These are phyloP conservation scores for Lojkania enalia DNA, from an alignment of 2,329 filamentous ascomycete species.

Conservation along the genomic window DNA sequence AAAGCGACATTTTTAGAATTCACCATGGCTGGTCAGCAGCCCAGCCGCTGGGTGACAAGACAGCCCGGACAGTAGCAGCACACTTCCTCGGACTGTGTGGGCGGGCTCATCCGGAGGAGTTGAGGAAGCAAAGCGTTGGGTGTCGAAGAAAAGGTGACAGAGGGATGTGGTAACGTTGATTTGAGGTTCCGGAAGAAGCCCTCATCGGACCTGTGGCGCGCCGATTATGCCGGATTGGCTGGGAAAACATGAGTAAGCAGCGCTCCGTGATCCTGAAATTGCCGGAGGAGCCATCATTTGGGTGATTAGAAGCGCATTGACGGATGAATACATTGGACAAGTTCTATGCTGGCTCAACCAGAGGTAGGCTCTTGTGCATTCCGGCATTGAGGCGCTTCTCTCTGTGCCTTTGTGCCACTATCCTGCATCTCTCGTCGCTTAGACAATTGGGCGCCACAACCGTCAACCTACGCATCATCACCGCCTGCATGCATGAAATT, in stretches of 20 bases:
- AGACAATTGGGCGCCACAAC: too few species aligned
- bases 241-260: conserved; percentile 6
- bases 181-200: conserved; percentile 24
- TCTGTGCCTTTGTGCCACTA: too few species aligned
- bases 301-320: not conserved
- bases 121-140: conserved; percentile 8
- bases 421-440: too few species aligned
- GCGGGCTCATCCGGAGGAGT: conserved; percentile 17
- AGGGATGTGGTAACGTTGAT: conserved; percentile 31
- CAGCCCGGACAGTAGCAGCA: conserved; percentile 21
- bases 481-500: too few species aligned
- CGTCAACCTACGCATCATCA: too few species aligned
- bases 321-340: conserved; percentile 5
- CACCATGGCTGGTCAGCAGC: conserved; percentile 44
- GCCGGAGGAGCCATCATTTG: not conserved
- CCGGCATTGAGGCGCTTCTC: too few species aligned
- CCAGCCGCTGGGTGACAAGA: conserved; percentile 31
- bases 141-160: conserved; percentile 9
- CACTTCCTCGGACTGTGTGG: conserved; percentile 15
- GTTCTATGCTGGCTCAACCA: too few species aligned
- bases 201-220: conserved; percentile 7
- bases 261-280: not conserved
- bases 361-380: too few species aligned
- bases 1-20: conserved; percentile 44
- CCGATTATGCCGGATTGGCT: conserved; percentile 21